These are phyloP conservation scores for Raphanus hybrid DNA, from an alignment of 441 rosid species.

Conservation along the genomic window DNA sequence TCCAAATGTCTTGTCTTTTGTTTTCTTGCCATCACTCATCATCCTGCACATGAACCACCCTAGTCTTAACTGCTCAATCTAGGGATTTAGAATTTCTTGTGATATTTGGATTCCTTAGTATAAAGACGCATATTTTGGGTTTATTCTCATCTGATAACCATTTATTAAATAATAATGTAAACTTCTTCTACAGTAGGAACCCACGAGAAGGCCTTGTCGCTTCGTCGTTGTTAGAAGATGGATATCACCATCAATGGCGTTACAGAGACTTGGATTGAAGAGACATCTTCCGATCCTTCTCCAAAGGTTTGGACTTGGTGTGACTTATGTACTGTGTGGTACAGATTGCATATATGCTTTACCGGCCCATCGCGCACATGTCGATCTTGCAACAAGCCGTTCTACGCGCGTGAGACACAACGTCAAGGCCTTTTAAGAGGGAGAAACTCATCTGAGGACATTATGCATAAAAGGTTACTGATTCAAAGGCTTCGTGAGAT, in stretches of 20 bases:
- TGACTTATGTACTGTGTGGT: not conserved
- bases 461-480: not conserved
- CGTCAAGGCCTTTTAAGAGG: not conserved
- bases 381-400: not conserved
- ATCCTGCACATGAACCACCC: not conserved
- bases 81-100: too few species aligned
- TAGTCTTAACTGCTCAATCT: not conserved
- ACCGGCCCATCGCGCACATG: not conserved
- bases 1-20: not conserved
- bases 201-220: too few species aligned
- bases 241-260: not conserved
- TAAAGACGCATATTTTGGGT: not conserved
- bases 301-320: not conserved
- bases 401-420: not conserved
- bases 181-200: not conserved
- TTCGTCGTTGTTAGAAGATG: too few species aligned
- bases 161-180: not conserved
- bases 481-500: not conserved
- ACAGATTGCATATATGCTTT: not conserved
- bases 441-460: not conserved
- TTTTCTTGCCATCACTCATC: too few species aligned
- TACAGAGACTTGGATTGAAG: not conserved
- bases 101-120: not conserved
- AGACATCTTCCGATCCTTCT: not conserved
- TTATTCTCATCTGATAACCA: not conserved